Conservation (phyloP, 2,329 filamentous ascomycete genomes). For the Sodiomyces alkalinus region DNA sequence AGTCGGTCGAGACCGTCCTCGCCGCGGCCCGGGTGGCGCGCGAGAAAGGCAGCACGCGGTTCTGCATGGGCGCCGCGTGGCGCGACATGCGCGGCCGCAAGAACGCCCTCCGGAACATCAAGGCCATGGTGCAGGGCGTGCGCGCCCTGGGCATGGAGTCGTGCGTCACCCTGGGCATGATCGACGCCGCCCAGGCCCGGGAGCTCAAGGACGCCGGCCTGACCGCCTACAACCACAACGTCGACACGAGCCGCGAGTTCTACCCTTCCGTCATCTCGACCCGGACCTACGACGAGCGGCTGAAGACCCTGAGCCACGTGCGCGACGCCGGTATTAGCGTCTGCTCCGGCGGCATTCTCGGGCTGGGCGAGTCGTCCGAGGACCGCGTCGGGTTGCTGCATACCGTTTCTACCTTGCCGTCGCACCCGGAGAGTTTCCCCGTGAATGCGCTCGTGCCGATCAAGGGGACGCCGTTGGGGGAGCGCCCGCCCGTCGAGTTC, state of each 20-base stretch:
- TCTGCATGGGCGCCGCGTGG: slow-evolving; percentile 95
- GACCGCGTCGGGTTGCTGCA: slow-evolving; percentile 75
- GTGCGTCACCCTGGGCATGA: slow-evolving; percentile 91
- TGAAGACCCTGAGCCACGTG: slow-evolving; percentile 66
- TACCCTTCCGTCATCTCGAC: slow-evolving; percentile 81
- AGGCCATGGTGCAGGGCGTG: slow-evolving; percentile 73
- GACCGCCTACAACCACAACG: slow-evolving; percentile 89
- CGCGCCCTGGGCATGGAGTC: slow-evolving; percentile 73
- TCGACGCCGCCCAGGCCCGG: slow-evolving; percentile 63
- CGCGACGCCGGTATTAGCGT: slow-evolving; percentile 79
- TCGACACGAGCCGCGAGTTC: slow-evolving; percentile 80
- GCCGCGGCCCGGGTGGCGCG: slow-evolving; percentile 63
- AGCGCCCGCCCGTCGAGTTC: slow-evolving; percentile 58
- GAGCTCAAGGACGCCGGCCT: slow-evolving; percentile 73
- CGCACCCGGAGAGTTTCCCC: slow-evolving; percentile 79
- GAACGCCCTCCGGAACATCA: slow-evolving; percentile 68
- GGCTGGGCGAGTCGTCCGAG: slow-evolving; percentile 61
- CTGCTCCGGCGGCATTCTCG: slow-evolving; percentile 79
- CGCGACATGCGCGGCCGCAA: slow-evolving; percentile 86
- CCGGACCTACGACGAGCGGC: slow-evolving; percentile 71
- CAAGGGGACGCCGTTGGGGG: slow-evolving; percentile 73
- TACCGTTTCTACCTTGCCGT: slow-evolving; percentile 65
- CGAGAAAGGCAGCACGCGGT: slow-evolving; percentile 73
- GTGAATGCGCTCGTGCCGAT: slow-evolving; percentile 87
- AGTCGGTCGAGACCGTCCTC: slow-evolving; percentile 66